Base-by-base conservation (phyloP, 306 rosid species). In the Lathyrus sativus region DNA sequence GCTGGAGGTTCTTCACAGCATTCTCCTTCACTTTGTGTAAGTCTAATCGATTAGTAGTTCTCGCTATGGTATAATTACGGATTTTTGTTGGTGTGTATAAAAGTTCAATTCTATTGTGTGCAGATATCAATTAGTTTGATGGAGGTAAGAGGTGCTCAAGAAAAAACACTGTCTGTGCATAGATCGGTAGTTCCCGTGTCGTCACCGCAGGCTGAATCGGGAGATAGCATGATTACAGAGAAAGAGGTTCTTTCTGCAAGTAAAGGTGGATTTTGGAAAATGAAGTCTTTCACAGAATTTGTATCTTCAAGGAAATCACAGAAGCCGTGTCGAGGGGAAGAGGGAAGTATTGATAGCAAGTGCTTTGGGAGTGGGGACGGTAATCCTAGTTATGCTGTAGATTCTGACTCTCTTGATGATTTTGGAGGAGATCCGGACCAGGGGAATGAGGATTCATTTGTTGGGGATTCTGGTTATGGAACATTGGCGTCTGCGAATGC, bases 401-500 rank as follows among this genome's bases (percentile, higher is more conserved):
- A 91, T 72, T 76, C 91, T 2, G 97, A 91, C 57, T 91, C 92
- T 0, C 85, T 85, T 12, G 92, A 91, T 42, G 92, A 87, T 66
- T 85, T 75, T 37, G 96, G 81, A 76, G 87, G 91, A 14, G 97
- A 91, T 63, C 81, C 95, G 1, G 99, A 88, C 1, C 88, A 84
- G 62, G 89, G 72, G 26, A 95, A 95, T 82, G 95, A 71, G 46
- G 84, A 77, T 77, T 73, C 90, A 35, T 76, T 68, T 65, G 81
- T 81, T 13, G 83, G 91, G 90, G 90, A 95, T 78, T 91, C 99
- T 56, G 85, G 95, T 74, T 95, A 95, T 81, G 99, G 95, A 63
- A 67, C 84, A n/a, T 81, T 95, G 81, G 96, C 99, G 18, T 63
- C 74, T 75, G 89, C 88, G 68, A 90, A 95, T 81, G 99, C 91